Percentiles rank a stretch among this genome's conserved stretches.
phyloP scores from a whole-genome alignment of 2,329 filamentous ascomycete genomes.

The Aureobasidium sp. region DNA sequence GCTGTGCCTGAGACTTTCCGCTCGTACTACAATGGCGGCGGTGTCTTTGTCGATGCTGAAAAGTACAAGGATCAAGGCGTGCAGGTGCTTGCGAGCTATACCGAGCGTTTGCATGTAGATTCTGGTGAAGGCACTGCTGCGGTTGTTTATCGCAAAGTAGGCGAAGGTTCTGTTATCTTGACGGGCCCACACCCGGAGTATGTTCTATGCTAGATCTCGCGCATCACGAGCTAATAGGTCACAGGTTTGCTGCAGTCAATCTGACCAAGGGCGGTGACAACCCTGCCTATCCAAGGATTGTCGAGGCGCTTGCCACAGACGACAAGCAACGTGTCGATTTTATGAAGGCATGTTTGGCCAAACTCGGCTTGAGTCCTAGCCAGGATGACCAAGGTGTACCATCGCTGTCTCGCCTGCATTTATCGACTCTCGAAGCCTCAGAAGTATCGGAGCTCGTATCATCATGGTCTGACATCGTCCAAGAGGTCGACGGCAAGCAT shows the following conservation, averaged over 20 bases:
- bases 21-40: constrained; percentile 91
- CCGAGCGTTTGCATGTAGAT: constrained; percentile 67
- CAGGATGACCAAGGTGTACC: constrained; percentile 63
- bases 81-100: constrained; percentile 75
- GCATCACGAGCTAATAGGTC: constrained; percentile 19
- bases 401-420: constrained; percentile 72
- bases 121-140: constrained; percentile 68
- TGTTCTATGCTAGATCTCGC: constrained; percentile 25
- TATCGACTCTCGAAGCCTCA: constrained; percentile 61
- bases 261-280: constrained; percentile 59
- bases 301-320: constrained; percentile 60
- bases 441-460: constrained; percentile 63
- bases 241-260: constrained; percentile 75
- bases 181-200: constrained; percentile 92
- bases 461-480: constrained; percentile 57
- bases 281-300: constrained; percentile 62
- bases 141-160: constrained; percentile 74
- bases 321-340: constrained; percentile 67
- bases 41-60: constrained; percentile 78
- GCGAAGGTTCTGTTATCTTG: constrained; percentile 69
- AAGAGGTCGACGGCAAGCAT: constrained; percentile 52
- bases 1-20: constrained; percentile 56
- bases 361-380: constrained; percentile 74
- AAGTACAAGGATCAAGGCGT: constrained; percentile 57
- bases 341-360: constrained; percentile 69